Conservation (phyloP, 1,284 basidiomycete genomes). For the Fereydounia khargensis region DNA sequence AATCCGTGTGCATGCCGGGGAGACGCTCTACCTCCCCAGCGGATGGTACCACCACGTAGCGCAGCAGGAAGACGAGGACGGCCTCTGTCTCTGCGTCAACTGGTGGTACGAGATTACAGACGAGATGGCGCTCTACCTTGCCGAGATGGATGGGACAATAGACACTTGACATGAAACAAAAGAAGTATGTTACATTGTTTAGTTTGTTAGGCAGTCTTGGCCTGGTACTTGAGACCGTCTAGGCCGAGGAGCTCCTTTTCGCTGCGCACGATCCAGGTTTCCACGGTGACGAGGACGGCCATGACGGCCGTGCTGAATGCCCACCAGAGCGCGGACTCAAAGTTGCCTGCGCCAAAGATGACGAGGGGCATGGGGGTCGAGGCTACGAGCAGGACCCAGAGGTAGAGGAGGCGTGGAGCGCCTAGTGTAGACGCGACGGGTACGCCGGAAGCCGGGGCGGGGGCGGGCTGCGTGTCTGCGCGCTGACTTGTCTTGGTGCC, state of each 20-base stretch:
- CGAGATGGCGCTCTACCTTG: slow-evolving; percentile 19
- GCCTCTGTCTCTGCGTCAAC: slow-evolving; percentile 45
- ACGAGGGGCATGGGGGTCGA: slow-evolving; percentile 44
- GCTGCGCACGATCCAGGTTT: slow-evolving; percentile 40
- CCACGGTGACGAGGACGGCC: slow-evolving; percentile 24
- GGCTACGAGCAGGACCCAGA: slow-evolving; percentile 43
- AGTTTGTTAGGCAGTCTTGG: slow-evolving; percentile 44
- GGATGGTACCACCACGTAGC: slow-evolving; percentile 50
- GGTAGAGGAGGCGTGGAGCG: slow-evolving; percentile 44
- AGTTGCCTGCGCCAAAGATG: slow-evolving; percentile 54
- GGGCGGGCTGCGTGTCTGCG: slow-evolving; percentile 10
- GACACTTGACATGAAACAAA: too few relatives aligned
- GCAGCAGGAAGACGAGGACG: slow-evolving; percentile 39
- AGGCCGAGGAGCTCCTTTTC: slow-evolving; percentile 45
- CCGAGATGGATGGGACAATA: slow-evolving; percentile 6
- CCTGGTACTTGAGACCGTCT: slow-evolving; percentile 46
- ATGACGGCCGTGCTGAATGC: slow-evolving; percentile 35
- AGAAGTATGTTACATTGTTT: too few relatives aligned
- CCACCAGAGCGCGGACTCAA: slow-evolving; percentile 54
- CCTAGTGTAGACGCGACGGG: slow-evolving; percentile 13
- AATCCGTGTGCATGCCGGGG: slow-evolving; percentile 39
- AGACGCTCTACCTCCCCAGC: slow-evolving; percentile 47
- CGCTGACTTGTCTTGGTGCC: slow-evolving; percentile 14
- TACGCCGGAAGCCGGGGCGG: slow-evolving; percentile 10
- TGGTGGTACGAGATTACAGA: slow-evolving; percentile 50